Conservation (phyloP, 2,329 filamentous ascomycete genomes). For the Dactylonectria estremocensis region DNA sequence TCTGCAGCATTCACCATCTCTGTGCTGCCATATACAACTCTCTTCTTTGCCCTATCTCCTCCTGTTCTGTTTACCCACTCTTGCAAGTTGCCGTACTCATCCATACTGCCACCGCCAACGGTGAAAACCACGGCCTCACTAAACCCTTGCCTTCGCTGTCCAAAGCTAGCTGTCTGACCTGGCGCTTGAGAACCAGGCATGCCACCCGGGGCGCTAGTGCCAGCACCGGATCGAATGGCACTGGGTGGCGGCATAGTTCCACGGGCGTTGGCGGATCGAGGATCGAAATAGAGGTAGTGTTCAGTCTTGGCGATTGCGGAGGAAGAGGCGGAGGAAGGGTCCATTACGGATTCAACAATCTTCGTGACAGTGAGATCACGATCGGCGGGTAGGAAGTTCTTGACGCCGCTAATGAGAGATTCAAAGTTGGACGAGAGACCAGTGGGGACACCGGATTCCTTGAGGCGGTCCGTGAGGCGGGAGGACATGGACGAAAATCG, state of each 20-base stretch:
- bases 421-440: conserved; percentile 86
- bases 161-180: conserved; percentile 88
- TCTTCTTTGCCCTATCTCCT: conserved; percentile 77
- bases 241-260: conserved; percentile 91
- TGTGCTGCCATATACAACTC: conserved; percentile 96
- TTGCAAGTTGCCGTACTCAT: conserved; percentile 97
- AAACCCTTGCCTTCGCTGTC: conserved; percentile 90
- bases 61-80: conserved; percentile 91
- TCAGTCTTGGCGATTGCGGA: conserved; percentile 97
- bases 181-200: conserved; percentile 65
- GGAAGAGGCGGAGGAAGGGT: conserved; percentile 89
- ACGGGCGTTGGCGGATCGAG: conserved; percentile 90
- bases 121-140: conserved; percentile 95
- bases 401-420: conserved; percentile 93
- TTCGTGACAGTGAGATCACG: conserved; percentile 97
- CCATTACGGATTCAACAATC: conserved; percentile 98
- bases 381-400: conserved; percentile 97
- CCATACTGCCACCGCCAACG: conserved; percentile 96
- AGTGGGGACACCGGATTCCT: conserved; percentile 85
- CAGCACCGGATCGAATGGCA: conserved; percentile 63
- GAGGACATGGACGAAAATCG: conserved; percentile 94
- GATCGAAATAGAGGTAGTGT: conserved; percentile 97
- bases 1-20: conserved; percentile 81
- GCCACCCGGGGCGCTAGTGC: conserved; percentile 62
- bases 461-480: conserved; percentile 92